phyloP scores from a whole-genome alignment of 2,329 filamentous ascomycete species.

The Aspergillus brunneoviolaceus region DNA sequence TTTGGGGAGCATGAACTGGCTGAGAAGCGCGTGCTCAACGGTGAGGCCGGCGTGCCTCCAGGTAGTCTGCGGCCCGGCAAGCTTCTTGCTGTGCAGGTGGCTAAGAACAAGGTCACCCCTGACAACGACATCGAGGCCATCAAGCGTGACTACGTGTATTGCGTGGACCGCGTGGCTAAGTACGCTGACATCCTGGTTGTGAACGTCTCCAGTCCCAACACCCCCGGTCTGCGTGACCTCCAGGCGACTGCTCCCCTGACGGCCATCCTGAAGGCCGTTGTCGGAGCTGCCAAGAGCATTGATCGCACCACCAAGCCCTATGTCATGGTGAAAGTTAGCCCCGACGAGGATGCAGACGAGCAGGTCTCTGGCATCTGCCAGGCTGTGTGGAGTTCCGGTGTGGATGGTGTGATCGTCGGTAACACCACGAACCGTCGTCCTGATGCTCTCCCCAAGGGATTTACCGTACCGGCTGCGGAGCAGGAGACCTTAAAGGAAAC shows the following conservation, averaged over 20 bases:
- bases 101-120: slow-evolving; percentile 93
- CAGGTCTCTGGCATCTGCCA: slow-evolving; percentile 87
- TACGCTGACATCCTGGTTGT: slow-evolving; percentile 97
- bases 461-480: slow-evolving; percentile 66
- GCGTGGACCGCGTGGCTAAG: slow-evolving; percentile 74
- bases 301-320: slow-evolving; percentile 70
- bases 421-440: slow-evolving; percentile 90
- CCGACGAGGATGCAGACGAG: slow-evolving; percentile 82
- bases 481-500: slow-evolving; percentile 68
- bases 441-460: slow-evolving; percentile 66
- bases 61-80: slow-evolving; percentile 76
- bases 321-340: slow-evolving; percentile 98
- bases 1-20: slow-evolving; percentile 62
- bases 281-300: slow-evolving; percentile 69
- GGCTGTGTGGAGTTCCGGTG: slow-evolving; percentile 77
- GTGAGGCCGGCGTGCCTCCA: slow-evolving; percentile 72
- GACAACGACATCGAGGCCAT: slow-evolving; percentile 83
- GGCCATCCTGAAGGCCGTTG: slow-evolving; percentile 75
- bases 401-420: slow-evolving; percentile 93
- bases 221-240: slow-evolving; percentile 81
- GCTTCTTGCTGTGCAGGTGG: slow-evolving; percentile 85
- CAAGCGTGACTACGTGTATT: slow-evolving; percentile 78
- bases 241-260: slow-evolving; percentile 84
- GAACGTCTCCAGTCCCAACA: slow-evolving; percentile 96
- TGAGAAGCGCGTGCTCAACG: slow-evolving; percentile 73